Percentiles rank a stretch among this genome's conserved stretches.
phyloP scores from a whole-genome alignment of 495 filamentous ascomycete species.

The Clavariopsis aquatica region DNA sequence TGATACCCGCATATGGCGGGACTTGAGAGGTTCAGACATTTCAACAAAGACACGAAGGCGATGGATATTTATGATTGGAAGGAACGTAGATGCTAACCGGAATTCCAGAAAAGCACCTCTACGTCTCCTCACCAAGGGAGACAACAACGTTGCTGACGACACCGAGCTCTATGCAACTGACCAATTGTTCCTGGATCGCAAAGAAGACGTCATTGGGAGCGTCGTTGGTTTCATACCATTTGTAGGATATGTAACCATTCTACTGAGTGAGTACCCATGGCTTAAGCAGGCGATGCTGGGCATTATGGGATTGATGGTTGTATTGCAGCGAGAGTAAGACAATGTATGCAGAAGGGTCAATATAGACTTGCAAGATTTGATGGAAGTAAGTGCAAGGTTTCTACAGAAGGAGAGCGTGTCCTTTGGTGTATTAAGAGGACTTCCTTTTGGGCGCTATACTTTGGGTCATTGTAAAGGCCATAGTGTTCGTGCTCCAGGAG shows the following conservation, averaged over 20 bases:
- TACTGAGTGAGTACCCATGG: slow-evolving; percentile 96
- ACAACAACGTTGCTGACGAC: slow-evolving; percentile 94
- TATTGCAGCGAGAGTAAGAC: slow-evolving; percentile 76
- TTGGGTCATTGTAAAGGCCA: neutral
- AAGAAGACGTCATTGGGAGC: slow-evolving; percentile 87
- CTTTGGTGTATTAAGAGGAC: neutral
- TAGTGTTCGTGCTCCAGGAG: neutral
- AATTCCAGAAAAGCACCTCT: slow-evolving; percentile 45
- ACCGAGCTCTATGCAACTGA: slow-evolving; percentile 85
- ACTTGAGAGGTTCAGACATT: neutral
- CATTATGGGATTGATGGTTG: slow-evolving; percentile 91
- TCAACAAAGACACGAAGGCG: neutral
- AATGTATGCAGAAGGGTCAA: neutral
- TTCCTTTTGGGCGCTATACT: neutral
- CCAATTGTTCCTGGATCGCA: slow-evolving; percentile 81
- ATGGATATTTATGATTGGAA: slow-evolving; percentile 19
- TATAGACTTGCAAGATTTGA: neutral
- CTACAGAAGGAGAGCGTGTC: neutral
- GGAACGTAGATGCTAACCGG: slow-evolving; percentile 20
- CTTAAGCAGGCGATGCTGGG: slow-evolving; percentile 91
- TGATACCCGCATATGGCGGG: slow-evolving; percentile 2
- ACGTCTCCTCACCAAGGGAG: slow-evolving; percentile 91
- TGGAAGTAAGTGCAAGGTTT: neutral
- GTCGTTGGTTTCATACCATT: slow-evolving; percentile 92
- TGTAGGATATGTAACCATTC: slow-evolving; percentile 96